These are phyloP conservation scores for Phytopythium cucurbitacearum DNA, from an alignment of 352 stramenopile genomes.

Conservation along the genomic window DNA sequence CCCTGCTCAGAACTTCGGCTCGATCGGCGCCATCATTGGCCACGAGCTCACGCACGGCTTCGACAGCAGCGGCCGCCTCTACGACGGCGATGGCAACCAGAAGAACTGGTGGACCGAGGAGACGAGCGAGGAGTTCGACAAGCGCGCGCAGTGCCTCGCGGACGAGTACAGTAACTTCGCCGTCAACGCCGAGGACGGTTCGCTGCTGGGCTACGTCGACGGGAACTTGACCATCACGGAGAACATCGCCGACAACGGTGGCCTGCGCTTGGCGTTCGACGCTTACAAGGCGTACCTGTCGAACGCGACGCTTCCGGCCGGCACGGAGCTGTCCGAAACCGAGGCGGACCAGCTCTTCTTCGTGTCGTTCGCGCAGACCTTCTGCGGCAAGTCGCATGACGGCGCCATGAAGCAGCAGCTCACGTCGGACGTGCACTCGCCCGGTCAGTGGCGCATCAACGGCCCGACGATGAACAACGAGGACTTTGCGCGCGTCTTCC, in stretches of 20 bases:
- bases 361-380: constrained; percentile 53
- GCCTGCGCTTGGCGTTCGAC: constrained; percentile 46
- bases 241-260: constrained; percentile 78
- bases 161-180: constrained; percentile 48
- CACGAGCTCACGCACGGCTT: constrained; percentile 95
- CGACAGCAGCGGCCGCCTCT: constrained; percentile 88
- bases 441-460: constrained; percentile 41
- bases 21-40: constrained; percentile 88
- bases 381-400: constrained; percentile 45
- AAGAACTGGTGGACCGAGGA: constrained; percentile 88
- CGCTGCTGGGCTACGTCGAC: constrained; percentile 40
- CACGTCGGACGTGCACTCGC: constrained; percentile 34
- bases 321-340: not conserved
- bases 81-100: constrained; percentile 83
- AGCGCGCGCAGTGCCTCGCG: constrained; percentile 44
- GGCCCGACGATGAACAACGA: constrained; percentile 55
- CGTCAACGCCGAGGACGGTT: constrained; percentile 23
- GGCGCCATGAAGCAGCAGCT: constrained; percentile 5
- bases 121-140: constrained; percentile 67
- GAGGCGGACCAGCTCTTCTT: constrained; percentile 62
- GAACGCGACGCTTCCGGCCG: constrained; percentile 5
- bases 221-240: constrained; percentile 62
- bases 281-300: constrained; percentile 23
- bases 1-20: constrained; percentile 88
- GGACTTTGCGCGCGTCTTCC: constrained; percentile 44